Percentiles rank a stretch among this genome's conserved stretches.
phyloP scores from a whole-genome alignment of 257 asterid species.

The Solanum sejunctum region DNA sequence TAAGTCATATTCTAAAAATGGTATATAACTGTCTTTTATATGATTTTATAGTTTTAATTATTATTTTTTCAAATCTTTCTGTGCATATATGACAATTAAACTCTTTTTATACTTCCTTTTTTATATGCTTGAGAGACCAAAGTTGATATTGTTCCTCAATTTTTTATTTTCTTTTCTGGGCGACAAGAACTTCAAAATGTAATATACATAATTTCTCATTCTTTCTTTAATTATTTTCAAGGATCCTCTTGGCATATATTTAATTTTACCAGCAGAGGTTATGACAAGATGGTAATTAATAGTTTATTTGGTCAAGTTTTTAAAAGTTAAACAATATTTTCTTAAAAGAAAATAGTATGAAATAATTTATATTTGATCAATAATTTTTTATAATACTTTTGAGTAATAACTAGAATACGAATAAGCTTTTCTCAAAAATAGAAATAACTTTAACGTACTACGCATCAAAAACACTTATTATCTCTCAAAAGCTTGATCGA shows the following conservation, averaged over 20 bases:
- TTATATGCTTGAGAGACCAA: neutral
- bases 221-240: neutral
- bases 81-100: neutral
- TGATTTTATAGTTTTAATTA: neutral
- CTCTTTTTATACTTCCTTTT: neutral
- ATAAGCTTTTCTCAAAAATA: no score
- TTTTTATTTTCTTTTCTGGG: neutral
- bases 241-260: neutral
- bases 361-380: no score
- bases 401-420: no score
- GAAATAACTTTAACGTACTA: neutral
- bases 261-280: no score
- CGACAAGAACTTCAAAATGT: neutral
- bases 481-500: neutral
- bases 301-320: no score
- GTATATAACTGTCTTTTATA: neutral
- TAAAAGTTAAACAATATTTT: no score
- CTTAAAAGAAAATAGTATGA: no score
- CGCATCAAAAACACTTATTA: no score
- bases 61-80: neutral
- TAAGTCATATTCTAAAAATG: neutral
- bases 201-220: neutral
- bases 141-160: neutral
- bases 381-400: no score
- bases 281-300: no score